Evolutionary conservation across 2,329 filamentous ascomycete genomes (phyloP), one percentile per base, ranked within the genome.

Genomic region (Colletotrichum gloeosporioides): DNA sequence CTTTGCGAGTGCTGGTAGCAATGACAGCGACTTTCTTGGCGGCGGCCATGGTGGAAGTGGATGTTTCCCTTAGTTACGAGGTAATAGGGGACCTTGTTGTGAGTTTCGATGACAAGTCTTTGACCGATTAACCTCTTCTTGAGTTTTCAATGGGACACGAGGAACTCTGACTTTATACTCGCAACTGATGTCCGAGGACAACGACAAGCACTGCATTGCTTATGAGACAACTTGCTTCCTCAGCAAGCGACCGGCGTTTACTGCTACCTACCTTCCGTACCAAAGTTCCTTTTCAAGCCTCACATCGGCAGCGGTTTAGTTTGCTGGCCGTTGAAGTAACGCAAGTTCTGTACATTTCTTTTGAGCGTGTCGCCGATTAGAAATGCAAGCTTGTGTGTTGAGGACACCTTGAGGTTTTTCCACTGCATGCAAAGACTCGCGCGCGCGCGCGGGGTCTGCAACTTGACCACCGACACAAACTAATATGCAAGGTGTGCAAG

Each of bases 21-120:
- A 87, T 82, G 78, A 87, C 65, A 67, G 85, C 86, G 44, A 87
- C 80, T 18, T 49, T 78, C 53, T 77, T 76, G 8, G 13, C 8
- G 7, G 25, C 22, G 22, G 31, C 68, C 73, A 73, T 75, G 1
- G 16, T 59, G 65, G 7, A 16, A 22, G 31, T 31, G 16, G 15
- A 59, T 18, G 55, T 16, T 16, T 29, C 0, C 18, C 3, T 32
- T 22, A 7, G 44, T 53, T 53, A 1, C 22, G 18, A 22, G 44
- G 12, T 22, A n/a, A 25, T 7, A 53, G 44, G 3, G n/a, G n/a
- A 44, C 13, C 44, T 53, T 18, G 3, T 10, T 4, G 2, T 53
- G n/a, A 53, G 6, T 22, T 53, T 18, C 4, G 6, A 7, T 1
- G 3, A 49, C 44, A 44, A 44, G 39, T 10, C 39, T 9, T 49